Evolutionary conservation across 2,329 filamentous ascomycete genomes (phyloP), one percentile per base, ranked within the genome.

Genomic region (Arachnomyces sp.): DNA sequence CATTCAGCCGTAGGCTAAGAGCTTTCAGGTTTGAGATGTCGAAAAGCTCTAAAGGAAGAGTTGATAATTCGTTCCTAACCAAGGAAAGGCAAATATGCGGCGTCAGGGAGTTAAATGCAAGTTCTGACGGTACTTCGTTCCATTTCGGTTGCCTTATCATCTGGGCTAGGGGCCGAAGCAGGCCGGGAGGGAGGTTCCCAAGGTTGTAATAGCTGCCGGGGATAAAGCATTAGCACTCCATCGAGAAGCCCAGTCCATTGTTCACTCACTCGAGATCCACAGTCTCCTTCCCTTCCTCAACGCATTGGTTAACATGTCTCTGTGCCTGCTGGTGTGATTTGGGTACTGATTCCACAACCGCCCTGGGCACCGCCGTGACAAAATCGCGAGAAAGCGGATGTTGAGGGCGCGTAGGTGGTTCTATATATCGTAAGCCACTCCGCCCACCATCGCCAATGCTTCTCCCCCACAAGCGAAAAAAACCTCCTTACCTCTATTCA

Each of bases 1-100:
- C 60, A 52, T 71, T 71, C 37, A 65, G 62, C 2, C 68, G 65
- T 34, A 71, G 45, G 48, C 66, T 70, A 7, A 71, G 57, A 3
- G 68, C 60, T 20, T 58, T 61, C 12, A 71, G 52, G 29, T 58
- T 56, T 15, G 46, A 50, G 7, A 71, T 51, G 6, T 65, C 60
- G 34, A 68, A 68, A 5, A 71, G 38, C 38, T 68, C 65, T 7
- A 52, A 53, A 1, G 61, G 57, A 5, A 71, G 45, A 4, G 45
- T 42, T 7, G 47, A 49, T 0, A 71, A 57, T 2, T 54, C 49
- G 38, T 71, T 71, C 16, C 64, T 63, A 1, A 63, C 55, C 7
- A 71, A 54, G 34, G 65, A 71, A 0, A 71, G 49, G 6, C 61
- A 58, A 7, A 70, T 56, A 34, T 61, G 64, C 3, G 66, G 65